Base-by-base conservation (phyloP, 176 grass and related monocot genomes). In the Raddia distichophylla region DNA sequence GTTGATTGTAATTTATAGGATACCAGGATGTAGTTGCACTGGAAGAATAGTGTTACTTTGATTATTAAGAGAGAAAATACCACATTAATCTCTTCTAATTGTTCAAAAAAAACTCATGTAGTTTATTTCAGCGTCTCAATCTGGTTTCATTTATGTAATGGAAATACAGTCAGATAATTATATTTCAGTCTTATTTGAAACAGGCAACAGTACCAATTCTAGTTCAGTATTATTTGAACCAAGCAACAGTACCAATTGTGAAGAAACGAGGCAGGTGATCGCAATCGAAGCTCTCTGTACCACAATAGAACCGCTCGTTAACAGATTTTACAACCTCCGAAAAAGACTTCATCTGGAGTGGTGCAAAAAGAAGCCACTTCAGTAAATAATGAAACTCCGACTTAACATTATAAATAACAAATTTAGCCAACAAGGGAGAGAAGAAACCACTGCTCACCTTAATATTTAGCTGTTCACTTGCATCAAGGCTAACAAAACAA, bases 281-380 rank as follows among this genome's bases (percentile, higher is more conserved):
- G 18, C 11, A 44, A 43, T 7, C 42, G 5, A 16, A 20, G 18
- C 66, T 69, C 43, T 69, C 43, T 2, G 43, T 20, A 47, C 47
- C 43, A 47, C 18, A 69, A 44, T 20, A 17, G 18, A 69, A 69
- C 16, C 42, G 8, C 66, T 69, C 46, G 66, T 20, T 15, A 17
- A 69, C 40, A 69, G 43, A 18, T 69, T 69, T 69, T 20, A 69
- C 19, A 10, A 47, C 43, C 8, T 47, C 66, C 8, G 6, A 37
- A 69, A 69, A 69, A 69, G 66, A 47, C 18, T 69, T 69, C 66
- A 20, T 69, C 66, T 69, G 43, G 5, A 69, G 17, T 46, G 43
- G 43, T 47, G 43, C 42, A 69, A n/a, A 69, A 46, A 5, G 27
- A 64, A 35, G 42, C 14, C 43, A 69, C 4, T 47, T 44, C 47